Evolutionary conservation across 495 filamentous ascomycete genomes (phyloP).

Genomic region (Penicillium daleae): DNA sequence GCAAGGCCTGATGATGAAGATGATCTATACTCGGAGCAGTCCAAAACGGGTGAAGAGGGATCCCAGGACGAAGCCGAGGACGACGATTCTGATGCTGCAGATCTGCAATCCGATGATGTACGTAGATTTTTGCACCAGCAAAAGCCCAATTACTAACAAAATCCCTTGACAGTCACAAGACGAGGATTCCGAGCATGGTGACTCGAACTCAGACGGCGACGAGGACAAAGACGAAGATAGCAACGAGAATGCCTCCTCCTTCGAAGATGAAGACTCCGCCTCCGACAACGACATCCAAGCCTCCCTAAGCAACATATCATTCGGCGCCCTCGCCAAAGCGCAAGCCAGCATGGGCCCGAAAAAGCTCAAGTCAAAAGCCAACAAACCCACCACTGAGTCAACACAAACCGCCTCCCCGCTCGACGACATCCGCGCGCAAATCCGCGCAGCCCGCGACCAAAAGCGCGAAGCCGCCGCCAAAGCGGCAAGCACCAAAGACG

Average conservation of each 20-base stretch:
- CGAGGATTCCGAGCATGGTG: conserved; percentile 4
- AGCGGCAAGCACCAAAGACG: conserved; percentile 36
- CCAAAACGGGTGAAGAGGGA: conserved; percentile 28
- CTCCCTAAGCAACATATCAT: conserved; percentile 65
- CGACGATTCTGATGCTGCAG: conserved; percentile 35
- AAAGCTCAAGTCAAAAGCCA: conserved; percentile 41
- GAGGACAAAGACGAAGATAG: conserved; percentile 12
- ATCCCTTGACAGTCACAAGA: neutral
- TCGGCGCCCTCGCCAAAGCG: conserved; percentile 85
- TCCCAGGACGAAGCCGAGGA: conserved; percentile 36
- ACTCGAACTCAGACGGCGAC: conserved; percentile 9
- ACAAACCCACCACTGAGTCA: conserved; percentile 17
- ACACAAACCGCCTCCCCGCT: conserved; percentile 29
- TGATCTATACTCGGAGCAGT: conserved; percentile 41
- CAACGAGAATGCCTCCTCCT: conserved; percentile 23
- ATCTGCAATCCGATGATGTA: conserved; percentile 37
- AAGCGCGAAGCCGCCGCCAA: conserved; percentile 39
- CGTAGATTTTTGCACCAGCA: neutral
- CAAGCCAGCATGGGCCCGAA: conserved; percentile 65
- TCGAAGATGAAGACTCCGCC: conserved; percentile 28
- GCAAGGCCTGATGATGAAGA: conserved; percentile 61
- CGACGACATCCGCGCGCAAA: conserved; percentile 43
- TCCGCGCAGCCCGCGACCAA: conserved; percentile 52
- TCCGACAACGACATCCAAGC: conserved; percentile 44
- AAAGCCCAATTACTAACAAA: neutral